Base-by-base conservation (phyloP, 2,329 filamentous ascomycete species). In the Colletotrichum coccodes region DNA sequence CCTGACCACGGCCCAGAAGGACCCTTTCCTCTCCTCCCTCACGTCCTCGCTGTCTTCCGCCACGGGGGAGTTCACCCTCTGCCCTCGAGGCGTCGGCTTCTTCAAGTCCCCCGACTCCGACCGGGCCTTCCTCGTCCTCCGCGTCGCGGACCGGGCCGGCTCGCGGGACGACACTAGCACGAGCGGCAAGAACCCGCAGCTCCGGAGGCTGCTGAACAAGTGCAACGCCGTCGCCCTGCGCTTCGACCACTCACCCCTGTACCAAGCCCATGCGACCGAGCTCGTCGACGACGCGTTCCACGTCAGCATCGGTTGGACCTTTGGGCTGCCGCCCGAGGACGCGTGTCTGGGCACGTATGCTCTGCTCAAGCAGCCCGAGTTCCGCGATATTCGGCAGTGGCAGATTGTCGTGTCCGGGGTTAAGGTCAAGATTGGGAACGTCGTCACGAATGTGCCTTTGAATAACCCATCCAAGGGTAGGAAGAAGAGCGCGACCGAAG, bases 261-360 rank as follows among this genome's bases (percentile, higher is more conserved):
- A 98, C 78, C 78, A 81, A 63, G 57, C 59, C 23, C 60, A 71
- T 14, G 44, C 34, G 18, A 60, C 64, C 32, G 40, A 76, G 72
- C 38, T 70, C 54, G 72, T 77, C 9, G 72, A 74, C 5, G 78
- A 85, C 56, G 89, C 87, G 26, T 98, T 98, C 76, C 96, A 99
- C 79, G 83, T 98, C 68, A 97, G 94, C 52, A 89, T 99, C 64
- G 96, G 92, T 0, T 98, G 95, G 96, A 92, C 88, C 1, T 85
- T 95, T 70, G 79, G 83, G 11, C 77, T 82, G 47, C 90, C 89
- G 0, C 82, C 78, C 6, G 67, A 80, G 3, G 83, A 86, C 38
- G 75, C 86, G 16, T 74, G 75, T 18, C 71, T 77, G 57, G 75
- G 74, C 30, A 86, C 84, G 0, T 73, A 77, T 3, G 67, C 71